Evolutionary conservation across 2,329 filamentous ascomycete genomes (phyloP), one percentile per base, ranked within the genome.

Genomic region (Cercospora sp.): DNA sequence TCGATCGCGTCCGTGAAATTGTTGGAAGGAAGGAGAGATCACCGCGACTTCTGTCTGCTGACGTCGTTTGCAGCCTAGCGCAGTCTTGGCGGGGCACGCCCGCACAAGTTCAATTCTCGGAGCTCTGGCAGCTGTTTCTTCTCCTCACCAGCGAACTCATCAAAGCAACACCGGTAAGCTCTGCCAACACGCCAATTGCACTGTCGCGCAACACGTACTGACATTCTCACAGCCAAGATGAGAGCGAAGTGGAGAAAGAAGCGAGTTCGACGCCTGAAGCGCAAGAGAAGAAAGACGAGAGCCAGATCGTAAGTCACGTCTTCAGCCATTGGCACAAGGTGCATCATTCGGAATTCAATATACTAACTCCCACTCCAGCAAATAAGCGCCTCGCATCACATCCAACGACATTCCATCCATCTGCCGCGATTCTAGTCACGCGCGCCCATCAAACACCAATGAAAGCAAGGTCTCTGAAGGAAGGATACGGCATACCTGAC

Each of bases 241-340:
- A 90, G 94, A 95, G 94, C 93, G 83, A 98, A 98, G 89, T 98
- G 95, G 95, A 95, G 94, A 89, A 99, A 99, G 92, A 99, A 99
- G 94, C 90, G 95, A 84, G 94, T 97, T 86, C 89, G 95, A 81
- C 91, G 95, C 85, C 93, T 99, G 85, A 98, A 98, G 91, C 91
- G 94, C 83, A 99, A 99, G 94, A 93, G 95, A 88, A 96, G 95
- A 93, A 99, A 99, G 94, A 97, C 95, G 87, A 90, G 95, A 84
- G 95, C 94, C 80, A 87, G 95, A 87, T 94, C 90, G 95, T 98
- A 88, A 89, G 93, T 85, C 63, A 32, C 12, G 34, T 18, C 13
- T 8, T 5, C 53, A 53, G 37, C 55, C 51, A 66, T 61, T 63
- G 37, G 21, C 63, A n/a, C 24, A 30, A 24, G 10, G 49, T 53